Percentiles rank a stretch among this genome's conserved stretches.
These are phyloP conservation scores for Aspergillus fischeri DNA, from an alignment of 2,329 filamentous ascomycete species.

Conservation along the genomic window DNA sequence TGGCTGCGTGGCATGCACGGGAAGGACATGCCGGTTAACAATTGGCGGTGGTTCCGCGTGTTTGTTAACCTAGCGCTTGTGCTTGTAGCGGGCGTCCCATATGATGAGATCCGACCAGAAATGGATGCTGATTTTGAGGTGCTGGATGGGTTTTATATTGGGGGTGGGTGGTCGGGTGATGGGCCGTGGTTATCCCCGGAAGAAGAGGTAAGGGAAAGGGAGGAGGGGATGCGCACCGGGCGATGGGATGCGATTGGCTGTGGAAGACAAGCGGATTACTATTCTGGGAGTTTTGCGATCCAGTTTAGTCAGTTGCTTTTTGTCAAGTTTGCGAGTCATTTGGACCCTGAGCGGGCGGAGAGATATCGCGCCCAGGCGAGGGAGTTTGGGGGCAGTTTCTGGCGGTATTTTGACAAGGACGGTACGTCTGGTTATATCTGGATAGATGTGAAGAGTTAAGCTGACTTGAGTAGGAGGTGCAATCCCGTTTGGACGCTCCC, in stretches of 20 bases:
- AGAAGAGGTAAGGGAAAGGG: background rate
- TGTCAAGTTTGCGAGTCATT: slow-evolving; percentile 5
- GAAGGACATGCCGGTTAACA: slow-evolving; percentile 13
- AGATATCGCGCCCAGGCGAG: slow-evolving; percentile 9
- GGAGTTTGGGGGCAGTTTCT: slow-evolving; percentile 11
- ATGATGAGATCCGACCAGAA: background rate
- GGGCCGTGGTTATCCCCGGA: slow-evolving; percentile 7
- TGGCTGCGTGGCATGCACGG: slow-evolving; percentile 11
- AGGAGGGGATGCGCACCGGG: background rate
- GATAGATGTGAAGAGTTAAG: no score
- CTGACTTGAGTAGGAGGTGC: slow-evolving; percentile 3
- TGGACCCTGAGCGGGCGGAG: slow-evolving; percentile 3
- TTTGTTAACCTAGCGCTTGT: slow-evolving; percentile 13
- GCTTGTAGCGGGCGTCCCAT: slow-evolving; percentile 2
- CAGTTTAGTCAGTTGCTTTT: slow-evolving; percentile 17
- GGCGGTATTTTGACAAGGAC: slow-evolving; percentile 12
- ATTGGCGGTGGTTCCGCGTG: slow-evolving; percentile 18
- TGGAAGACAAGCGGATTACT: slow-evolving; percentile 15
- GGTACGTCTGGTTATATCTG: background rate
- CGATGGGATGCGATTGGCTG: background rate
- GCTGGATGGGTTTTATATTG: slow-evolving; percentile 14
- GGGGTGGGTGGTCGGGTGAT: slow-evolving; percentile 13
- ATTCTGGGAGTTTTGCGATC: slow-evolving; percentile 18
- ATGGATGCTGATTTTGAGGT: slow-evolving; percentile 10
- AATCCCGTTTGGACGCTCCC: slow-evolving; percentile 6